Base-by-base conservation (phyloP, 2,329 filamentous ascomycete species). In the Tolypocladium sp. region DNA sequence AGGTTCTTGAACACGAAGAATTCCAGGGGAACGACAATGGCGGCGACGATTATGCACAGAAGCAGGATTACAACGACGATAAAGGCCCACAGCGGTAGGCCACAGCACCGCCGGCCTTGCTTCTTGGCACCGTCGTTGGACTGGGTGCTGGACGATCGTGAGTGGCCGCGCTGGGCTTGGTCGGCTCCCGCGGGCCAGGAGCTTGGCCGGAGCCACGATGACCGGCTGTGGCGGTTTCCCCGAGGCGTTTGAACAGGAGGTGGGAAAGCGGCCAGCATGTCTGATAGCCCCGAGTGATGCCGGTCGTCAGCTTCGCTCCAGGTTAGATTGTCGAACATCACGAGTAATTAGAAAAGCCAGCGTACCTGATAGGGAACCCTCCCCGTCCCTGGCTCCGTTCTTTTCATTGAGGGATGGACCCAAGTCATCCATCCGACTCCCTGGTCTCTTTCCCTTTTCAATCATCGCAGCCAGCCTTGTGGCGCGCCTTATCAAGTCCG, bases 401-500 rank as follows among this genome's bases (percentile, higher is more conserved):
- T 77, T 74, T 55, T 79, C 78, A 25, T 76, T 73, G 1, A 79
- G 75, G 60, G 79, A 84, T 62, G 81, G 78, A 46, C 75, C 74
- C 17, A 85, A 68, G 25, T 82, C 79, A 49, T 83, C 80, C 55
- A 85, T 74, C 20, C 81, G 79, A 66, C 85, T 88, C 27, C 77
- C 83, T 35, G 85, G 85, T 64, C 85, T 77, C 63, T 78, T 87
- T 15, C 93, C 93, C 64, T 87, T 87, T 67, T 97, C 93, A 60
- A 99, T 86, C 73, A 96, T 92, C 0, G 90, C 85, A 20, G 92
- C 93, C 42, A 97, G 77, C 64, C 85, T 86, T 0, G 93, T 97
- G 13, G 94, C 94, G 65, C 94, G 85, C 67, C 86, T 83, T 65
- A 99, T 97, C 61, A 99, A 77, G 70, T 97, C 94, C 0, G 92